These are phyloP conservation scores for Malania oleifera DNA, from an alignment of 164 flowering plant genomes.

Conservation along the genomic window DNA sequence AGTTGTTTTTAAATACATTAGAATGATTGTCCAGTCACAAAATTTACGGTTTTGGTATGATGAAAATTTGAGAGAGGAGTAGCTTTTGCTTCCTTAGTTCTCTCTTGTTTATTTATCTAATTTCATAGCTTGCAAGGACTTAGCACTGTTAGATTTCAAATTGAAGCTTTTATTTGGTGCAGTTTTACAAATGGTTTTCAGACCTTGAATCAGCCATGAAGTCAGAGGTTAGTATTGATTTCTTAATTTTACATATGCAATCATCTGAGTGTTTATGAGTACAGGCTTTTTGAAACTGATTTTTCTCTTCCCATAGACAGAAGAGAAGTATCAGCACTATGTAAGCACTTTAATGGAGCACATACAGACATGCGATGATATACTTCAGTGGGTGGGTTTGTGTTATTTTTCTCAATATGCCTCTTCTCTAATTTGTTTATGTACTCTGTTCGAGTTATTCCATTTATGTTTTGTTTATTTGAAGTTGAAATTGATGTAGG, in stretches of 20 bases:
- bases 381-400: slow-evolving; percentile 58
- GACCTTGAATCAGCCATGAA: slow-evolving; percentile 96
- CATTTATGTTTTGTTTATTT: not conserved
- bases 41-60: not conserved
- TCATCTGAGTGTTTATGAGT: not conserved
- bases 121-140: not conserved
- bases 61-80: not conserved
- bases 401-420: not conserved
- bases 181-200: slow-evolving; percentile 97
- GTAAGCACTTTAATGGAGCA: slow-evolving; percentile 73
- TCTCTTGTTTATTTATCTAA: slow-evolving; percentile 1
- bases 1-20: not conserved
- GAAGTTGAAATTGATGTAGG: not conserved
- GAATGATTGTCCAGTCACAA: not conserved
- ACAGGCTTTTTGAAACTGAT: slow-evolving; percentile 10
- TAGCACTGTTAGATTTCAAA: not conserved
- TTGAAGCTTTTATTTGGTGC: slow-evolving; percentile 20
- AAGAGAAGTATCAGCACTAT: slow-evolving; percentile 93
- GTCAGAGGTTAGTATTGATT: slow-evolving; percentile 69
- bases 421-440: not conserved
- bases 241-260: not conserved
- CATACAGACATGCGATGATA: slow-evolving; percentile 85
- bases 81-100: not conserved
- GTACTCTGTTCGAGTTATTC: not conserved
- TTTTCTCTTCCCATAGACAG: slow-evolving; percentile 58